Evolutionary conservation across 768 basidiomycete genomes (phyloP).

Genomic region (Coprinopsis sp.): DNA sequence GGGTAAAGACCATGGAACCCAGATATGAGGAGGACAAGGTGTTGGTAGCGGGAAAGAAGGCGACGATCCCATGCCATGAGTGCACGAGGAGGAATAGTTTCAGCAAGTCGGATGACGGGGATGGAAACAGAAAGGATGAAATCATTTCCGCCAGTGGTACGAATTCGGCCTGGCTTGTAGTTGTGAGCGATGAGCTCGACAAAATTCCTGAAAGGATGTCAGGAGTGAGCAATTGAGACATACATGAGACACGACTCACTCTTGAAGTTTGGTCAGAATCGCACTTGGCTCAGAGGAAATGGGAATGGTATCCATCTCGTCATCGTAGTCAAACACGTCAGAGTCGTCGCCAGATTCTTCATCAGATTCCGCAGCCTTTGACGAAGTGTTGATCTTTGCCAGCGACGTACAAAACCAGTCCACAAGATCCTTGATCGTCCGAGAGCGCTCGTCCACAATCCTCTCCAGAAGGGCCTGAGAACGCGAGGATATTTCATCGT

Average conservation of each 20-base stretch:
- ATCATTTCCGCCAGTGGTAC: conserved; percentile 40
- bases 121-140: conserved; percentile 53
- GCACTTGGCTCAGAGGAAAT: conserved; percentile 17
- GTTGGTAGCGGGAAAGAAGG: conserved; percentile 49
- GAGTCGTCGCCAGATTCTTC: conserved; percentile 35
- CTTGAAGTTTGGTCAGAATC: conserved; percentile 25
- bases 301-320: conserved; percentile 34
- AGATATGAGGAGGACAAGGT: conserved; percentile 63
- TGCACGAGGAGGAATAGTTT: conserved; percentile 56
- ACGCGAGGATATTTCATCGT: conserved; percentile 35
- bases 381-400: conserved; percentile 19
- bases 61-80: conserved; percentile 72
- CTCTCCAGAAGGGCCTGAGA: conserved; percentile 41
- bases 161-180: conserved; percentile 58
- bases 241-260: conserved; percentile 18
- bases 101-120: conserved; percentile 47
- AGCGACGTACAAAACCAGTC: conserved; percentile 36
- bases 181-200: conserved; percentile 50
- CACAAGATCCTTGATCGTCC: conserved; percentile 42
- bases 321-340: conserved; percentile 24
- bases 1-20: conserved; percentile 53
- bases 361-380: conserved; percentile 25
- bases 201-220: conserved; percentile 46
- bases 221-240: not conserved
- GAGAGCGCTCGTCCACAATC: conserved; percentile 37